phyloP scores from a whole-genome alignment of 345 rosid genomes.

The Lepidium didymum region DNA sequence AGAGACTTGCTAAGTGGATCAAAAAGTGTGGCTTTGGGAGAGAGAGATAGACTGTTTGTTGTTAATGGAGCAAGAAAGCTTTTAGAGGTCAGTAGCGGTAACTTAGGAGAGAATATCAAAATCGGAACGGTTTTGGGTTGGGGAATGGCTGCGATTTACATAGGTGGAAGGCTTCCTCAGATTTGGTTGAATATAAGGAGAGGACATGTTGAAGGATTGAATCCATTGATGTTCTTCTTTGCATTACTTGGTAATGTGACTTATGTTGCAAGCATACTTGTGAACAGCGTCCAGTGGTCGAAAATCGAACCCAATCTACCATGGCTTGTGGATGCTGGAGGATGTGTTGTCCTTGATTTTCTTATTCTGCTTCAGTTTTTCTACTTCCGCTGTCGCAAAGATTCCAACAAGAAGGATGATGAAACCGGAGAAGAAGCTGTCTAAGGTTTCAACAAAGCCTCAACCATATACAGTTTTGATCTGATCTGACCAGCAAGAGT shows the following conservation, averaged over 20 bases:
- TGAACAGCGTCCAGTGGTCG: slow-evolving; percentile 54
- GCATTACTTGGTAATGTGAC: slow-evolving; percentile 71
- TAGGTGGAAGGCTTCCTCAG: slow-evolving; percentile 91
- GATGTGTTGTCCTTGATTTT: slow-evolving; percentile 66
- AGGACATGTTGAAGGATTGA: slow-evolving; percentile 74
- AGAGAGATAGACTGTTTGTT: slow-evolving; percentile 35
- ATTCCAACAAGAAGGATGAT: slow-evolving; percentile 14
- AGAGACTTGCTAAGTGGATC: slow-evolving; percentile 22
- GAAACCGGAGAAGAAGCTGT: slow-evolving; percentile 10
- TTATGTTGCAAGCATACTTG: slow-evolving; percentile 72
- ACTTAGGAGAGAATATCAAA: slow-evolving; percentile 27
- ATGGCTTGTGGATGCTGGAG: slow-evolving; percentile 80
- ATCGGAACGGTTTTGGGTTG: slow-evolving; percentile 62
- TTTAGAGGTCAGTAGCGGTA: slow-evolving; percentile 39
- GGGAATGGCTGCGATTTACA: slow-evolving; percentile 80
- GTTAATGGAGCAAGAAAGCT: slow-evolving; percentile 46
- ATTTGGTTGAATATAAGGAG: slow-evolving; percentile 66
- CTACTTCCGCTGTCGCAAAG: slow-evolving; percentile 36
- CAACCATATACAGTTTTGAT: not conserved
- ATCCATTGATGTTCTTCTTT: slow-evolving; percentile 72
- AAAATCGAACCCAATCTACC: slow-evolving; percentile 65
- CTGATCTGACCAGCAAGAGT: slow-evolving; percentile 6
- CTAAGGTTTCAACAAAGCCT: slow-evolving; percentile 6
- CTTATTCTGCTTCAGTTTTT: slow-evolving; percentile 57
- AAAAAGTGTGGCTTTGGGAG: slow-evolving; percentile 15